Evolutionary conservation across 108 stramenopile species (phyloP).

Genomic region (Nannochloropsis salina): DNA sequence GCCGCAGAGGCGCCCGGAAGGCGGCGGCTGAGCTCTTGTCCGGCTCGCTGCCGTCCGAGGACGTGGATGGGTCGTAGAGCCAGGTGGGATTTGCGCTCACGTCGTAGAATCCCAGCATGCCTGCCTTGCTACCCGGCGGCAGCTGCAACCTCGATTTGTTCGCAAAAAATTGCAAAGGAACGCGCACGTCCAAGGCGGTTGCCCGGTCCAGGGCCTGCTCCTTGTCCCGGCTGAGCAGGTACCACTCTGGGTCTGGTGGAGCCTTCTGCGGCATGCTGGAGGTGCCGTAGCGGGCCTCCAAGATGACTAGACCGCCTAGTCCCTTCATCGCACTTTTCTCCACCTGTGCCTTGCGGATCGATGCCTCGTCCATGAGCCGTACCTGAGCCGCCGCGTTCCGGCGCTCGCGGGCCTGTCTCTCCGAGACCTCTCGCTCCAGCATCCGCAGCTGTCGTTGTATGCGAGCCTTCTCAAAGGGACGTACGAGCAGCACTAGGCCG

Average conservation of each 20-base stretch:
- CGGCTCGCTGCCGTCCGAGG: neutral
- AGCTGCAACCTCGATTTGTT: neutral
- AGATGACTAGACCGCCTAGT: neutral
- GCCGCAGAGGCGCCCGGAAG: neutral
- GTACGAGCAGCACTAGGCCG: neutral
- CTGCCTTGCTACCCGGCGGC: constrained; percentile 16
- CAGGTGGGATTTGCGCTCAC: neutral
- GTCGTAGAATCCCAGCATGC: neutral
- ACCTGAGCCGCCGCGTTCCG: neutral
- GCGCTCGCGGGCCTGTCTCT: neutral
- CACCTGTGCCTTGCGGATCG: neutral
- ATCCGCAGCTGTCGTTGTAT: neutral
- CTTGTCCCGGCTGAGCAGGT: neutral
- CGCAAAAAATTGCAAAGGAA: neutral
- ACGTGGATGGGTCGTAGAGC: neutral
- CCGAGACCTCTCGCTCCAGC: neutral
- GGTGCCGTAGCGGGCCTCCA: neutral
- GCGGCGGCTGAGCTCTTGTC: neutral
- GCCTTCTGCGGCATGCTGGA: neutral
- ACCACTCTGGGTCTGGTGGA: neutral
- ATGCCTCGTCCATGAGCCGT: neutral
- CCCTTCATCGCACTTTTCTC: neutral
- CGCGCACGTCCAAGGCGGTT: neutral
- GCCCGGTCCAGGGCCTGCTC: neutral
- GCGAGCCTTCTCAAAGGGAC: constrained; percentile 16